Evolutionary conservation across 345 rosid species (phyloP).

Genomic region (Gossypium turneri): DNA sequence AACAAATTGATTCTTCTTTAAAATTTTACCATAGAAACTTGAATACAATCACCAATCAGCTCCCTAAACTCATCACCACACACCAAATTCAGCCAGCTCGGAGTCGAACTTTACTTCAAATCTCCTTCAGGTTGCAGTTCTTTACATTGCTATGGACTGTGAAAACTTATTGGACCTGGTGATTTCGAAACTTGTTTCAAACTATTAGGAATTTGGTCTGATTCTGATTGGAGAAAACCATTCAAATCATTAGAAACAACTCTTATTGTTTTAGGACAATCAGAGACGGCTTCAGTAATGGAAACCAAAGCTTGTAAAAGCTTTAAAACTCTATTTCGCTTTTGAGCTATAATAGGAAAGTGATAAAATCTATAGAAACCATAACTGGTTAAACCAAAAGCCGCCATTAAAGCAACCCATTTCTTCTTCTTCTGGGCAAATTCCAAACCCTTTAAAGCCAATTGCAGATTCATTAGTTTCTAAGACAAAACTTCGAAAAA

Average conservation of each 20-base stretch:
- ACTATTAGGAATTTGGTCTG: too few species aligned
- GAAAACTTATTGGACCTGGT: too few species aligned
- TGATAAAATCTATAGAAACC: constrained; percentile 36
- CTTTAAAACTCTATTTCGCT: constrained; percentile 44
- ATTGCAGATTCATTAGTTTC: too few species aligned
- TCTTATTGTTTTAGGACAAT: constrained; percentile 48
- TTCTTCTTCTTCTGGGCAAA: too few species aligned
- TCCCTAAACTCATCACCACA: constrained; percentile 41
- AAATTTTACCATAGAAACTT: constrained; percentile 7
- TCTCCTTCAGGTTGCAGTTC: constrained; percentile 7
- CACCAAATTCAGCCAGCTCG: constrained; percentile 42
- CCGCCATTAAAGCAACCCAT: not conserved
- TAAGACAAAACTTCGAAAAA: too few species aligned
- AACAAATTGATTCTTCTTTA: too few species aligned
- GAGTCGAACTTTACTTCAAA: constrained; percentile 11
- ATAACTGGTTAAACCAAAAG: constrained; percentile 20
- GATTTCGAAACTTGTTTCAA: too few species aligned
- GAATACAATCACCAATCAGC: constrained; percentile 67
- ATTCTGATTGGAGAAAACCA: not conserved
- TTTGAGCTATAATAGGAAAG: constrained; percentile 44
- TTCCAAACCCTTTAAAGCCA: too few species aligned
- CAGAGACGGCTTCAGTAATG: constrained; percentile 51
- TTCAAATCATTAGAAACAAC: constrained; percentile 52
- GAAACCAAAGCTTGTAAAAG: constrained; percentile 48
- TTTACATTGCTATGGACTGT: not conserved